Evolutionary conservation across 2,329 filamentous ascomycete species (phyloP).

Genomic region (Cladosporium sphaerospermum): DNA sequence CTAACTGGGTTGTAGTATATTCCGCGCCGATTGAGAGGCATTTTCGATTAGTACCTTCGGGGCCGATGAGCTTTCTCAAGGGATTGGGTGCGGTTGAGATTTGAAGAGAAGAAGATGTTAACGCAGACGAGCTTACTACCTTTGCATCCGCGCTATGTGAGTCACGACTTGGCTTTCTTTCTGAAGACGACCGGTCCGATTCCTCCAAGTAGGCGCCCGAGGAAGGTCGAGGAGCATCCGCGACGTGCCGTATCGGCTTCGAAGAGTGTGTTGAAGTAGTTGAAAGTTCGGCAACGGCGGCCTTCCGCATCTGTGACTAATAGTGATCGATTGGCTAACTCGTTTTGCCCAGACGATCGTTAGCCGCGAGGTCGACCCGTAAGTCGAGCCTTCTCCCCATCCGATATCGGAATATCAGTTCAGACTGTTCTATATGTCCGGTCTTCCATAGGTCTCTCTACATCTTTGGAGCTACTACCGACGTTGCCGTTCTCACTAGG

Average conservation of each 20-base stretch:
- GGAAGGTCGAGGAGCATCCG: conserved; percentile 21
- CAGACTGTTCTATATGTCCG: no score
- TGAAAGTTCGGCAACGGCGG: conserved; percentile 18
- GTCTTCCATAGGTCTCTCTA: no score
- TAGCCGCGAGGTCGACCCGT: conserved; percentile 45
- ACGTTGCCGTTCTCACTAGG: no score
- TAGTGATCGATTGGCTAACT: conserved; percentile 1
- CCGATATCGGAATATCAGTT: neutral
- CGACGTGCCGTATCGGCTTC: conserved; percentile 21
- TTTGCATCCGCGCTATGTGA: conserved; percentile 24
- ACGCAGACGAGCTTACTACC: conserved; percentile 26
- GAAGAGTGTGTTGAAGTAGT: conserved; percentile 29
- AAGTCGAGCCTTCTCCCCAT: conserved; percentile 17
- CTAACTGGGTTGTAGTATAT: neutral
- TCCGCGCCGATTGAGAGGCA: neutral
- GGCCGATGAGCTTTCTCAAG: neutral
- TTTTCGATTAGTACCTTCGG: no score
- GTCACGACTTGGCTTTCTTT: conserved; percentile 34
- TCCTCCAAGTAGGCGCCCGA: conserved; percentile 25
- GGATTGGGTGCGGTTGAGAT: no score
- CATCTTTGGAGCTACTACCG: no score
- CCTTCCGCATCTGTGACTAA: conserved; percentile 24
- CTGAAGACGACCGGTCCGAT: conserved; percentile 33
- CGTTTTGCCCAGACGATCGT: conserved; percentile 47
- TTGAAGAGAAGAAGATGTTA: conserved; percentile 34